Base-by-base conservation (phyloP, 192 early-diverging fungal species). In the Geosiphon pyriformis region DNA sequence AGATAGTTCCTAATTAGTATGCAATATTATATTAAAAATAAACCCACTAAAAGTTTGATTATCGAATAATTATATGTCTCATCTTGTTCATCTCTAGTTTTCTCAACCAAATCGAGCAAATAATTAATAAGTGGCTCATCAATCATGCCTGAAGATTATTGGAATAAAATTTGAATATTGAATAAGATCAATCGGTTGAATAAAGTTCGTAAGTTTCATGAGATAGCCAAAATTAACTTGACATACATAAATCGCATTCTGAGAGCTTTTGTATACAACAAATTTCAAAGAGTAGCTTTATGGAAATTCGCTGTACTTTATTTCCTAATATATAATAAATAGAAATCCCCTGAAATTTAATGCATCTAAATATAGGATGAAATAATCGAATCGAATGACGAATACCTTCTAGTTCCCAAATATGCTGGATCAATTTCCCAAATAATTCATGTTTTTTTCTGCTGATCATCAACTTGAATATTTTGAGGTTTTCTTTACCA, bases 221-320 rank as follows among this genome's bases (percentile, higher is more conserved):
- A n/a, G n/a, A n/a, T n/a, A n/a, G n/a, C n/a, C 60, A 18, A 56
- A 11, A 15, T 27, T n/a, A 8, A 22, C 29, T 33, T 7, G 31
- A 70, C 53, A 61, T 85, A 82, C 85, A 76, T 35, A 84, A 50
- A 51, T 88, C 85, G 4, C 55, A 48, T 22, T 77, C 60, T 27
- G 74, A 70, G 23, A 88, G 70, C 65, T 78, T 81, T 23, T 78
- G 76, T 0, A 83, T 71, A 33, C 80, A 62, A 58, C 82, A 85
- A 58, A 88, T 78, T 73, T 90, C 84, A 70, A 78, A 87, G 30
- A 82, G 65, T 17, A 90, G 65, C n/a, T 75, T 69, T 32, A 84
- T 60, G 1, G 80, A 72, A n/a, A 84, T 68, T 3, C 59, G 59
- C 20, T 84, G 76, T 23, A 82, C 42, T 23, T 70, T 61, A 4